These are phyloP conservation scores for Mucor lusitanicus DNA, from an alignment of 371 early-diverging fungal genomes.

Conservation along the genomic window DNA sequence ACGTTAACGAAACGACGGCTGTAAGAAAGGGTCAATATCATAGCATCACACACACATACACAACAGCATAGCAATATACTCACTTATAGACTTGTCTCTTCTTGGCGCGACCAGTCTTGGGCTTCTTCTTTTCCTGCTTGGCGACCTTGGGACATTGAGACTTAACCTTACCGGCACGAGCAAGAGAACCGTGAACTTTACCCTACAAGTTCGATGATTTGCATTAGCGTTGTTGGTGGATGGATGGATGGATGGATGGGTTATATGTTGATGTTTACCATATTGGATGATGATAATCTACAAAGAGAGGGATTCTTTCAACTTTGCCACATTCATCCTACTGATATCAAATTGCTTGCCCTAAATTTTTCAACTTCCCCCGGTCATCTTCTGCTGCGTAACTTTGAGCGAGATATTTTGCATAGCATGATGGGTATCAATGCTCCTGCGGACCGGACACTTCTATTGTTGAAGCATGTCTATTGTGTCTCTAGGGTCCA, in stretches of 20 bases:
- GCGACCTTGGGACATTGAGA: constrained; percentile 99
- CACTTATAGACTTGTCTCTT: constrained; percentile 92
- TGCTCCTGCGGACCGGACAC: neutral
- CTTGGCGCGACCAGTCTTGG: constrained; percentile 95
- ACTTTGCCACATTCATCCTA: neutral
- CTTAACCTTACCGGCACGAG: constrained; percentile 99
- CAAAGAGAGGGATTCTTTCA: constrained; percentile 20
- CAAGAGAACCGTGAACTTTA: constrained; percentile 99
- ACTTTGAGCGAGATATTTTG: too few species aligned
- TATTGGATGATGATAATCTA: constrained; percentile 23
- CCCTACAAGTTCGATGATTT: constrained; percentile 60
- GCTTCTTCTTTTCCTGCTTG: constrained; percentile 96
- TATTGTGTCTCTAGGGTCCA: neutral
- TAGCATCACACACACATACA: too few species aligned
- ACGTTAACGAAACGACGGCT: constrained; percentile 95
- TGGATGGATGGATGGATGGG: constrained; percentile 16
- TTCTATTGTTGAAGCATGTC: neutral
- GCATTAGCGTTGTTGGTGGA: neutral
- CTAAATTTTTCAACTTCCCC: neutral
- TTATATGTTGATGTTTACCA: constrained; percentile 26
- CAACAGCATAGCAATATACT: neutral
- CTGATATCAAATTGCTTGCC: constrained; percentile 2
- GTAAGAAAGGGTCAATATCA: neutral
- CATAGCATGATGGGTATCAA: too few species aligned
- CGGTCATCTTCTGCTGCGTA: neutral